Conservation (phyloP, 306 rosid genomes). For the Fragaria nilgerrensis region DNA sequence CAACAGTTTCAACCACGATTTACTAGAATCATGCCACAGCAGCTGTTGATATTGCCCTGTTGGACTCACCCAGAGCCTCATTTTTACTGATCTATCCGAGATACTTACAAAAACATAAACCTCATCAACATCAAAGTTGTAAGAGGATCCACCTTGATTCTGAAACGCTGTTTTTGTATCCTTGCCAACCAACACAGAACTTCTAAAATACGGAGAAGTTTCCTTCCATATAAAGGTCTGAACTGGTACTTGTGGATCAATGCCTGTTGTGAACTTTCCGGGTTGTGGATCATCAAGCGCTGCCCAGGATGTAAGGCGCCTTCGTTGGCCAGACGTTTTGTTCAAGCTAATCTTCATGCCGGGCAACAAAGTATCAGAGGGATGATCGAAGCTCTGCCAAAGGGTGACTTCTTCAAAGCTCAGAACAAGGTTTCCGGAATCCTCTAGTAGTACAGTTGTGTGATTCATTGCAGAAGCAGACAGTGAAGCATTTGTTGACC, state of each 20-base stretch:
- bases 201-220: background rate
- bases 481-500: too few relatives aligned
- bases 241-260: background rate
- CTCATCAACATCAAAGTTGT: background rate
- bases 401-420: too few relatives aligned
- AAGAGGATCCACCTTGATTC: background rate
- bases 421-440: too few relatives aligned
- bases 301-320: background rate
- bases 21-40: background rate
- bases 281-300: background rate
- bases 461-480: too few relatives aligned
- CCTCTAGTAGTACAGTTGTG: too few relatives aligned
- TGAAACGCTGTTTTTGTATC: background rate
- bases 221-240: background rate
- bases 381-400: too few relatives aligned
- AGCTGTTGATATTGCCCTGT: background rate
- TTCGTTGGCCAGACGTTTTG: background rate
- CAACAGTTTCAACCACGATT: background rate
- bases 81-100: background rate
- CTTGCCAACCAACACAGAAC: too few relatives aligned
- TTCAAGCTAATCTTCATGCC: constrained; percentile 19
- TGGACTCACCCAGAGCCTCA: background rate
- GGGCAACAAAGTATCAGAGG: too few relatives aligned
- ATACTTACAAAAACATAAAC: background rate
- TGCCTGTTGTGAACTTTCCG: background rate